Conservation (phyloP, 306 rosid species). For the Datisca glomerata region DNA sequence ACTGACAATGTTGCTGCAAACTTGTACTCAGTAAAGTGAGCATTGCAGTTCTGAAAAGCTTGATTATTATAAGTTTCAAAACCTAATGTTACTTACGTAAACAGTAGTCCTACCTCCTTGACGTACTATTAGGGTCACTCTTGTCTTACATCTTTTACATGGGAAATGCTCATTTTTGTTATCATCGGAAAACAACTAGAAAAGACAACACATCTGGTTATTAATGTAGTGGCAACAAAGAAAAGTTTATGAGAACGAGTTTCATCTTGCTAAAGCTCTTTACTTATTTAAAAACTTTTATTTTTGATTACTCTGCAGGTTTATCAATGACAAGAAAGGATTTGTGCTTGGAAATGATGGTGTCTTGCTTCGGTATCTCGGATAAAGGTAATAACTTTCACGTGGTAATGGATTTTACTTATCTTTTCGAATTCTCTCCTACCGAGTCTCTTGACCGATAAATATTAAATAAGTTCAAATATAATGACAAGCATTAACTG, state of each 20-base stretch:
- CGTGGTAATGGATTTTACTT: constrained; percentile 25
- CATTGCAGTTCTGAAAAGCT: constrained; percentile 2
- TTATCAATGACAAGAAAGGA: constrained; percentile 71
- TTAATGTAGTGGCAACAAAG: not conserved
- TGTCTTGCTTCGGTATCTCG: constrained; percentile 92
- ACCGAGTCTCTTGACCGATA: not conserved
- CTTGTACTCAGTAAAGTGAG: constrained; percentile 91
- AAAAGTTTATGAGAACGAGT: too few species aligned
- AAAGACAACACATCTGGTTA: not conserved
- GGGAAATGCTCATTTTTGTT: not conserved
- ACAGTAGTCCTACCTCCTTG: too few species aligned
- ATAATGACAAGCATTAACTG: not conserved
- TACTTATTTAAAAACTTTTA: constrained; percentile 5
- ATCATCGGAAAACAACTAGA: not conserved
- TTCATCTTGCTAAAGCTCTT: not conserved
- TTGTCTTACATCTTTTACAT: not conserved
- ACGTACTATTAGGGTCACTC: too few species aligned
- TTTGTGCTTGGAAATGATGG: constrained; percentile 94
- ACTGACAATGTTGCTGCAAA: constrained; percentile 97
- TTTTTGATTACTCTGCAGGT: constrained; percentile 46
- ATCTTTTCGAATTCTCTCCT: not conserved
- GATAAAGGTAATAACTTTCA: constrained; percentile 31
- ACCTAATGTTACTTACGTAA: constrained; percentile 3
- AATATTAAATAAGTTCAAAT: not conserved
- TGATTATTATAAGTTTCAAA: not conserved